phyloP scores from a whole-genome alignment of 2,329 filamentous ascomycete species.

The Raffaelea arxii region DNA sequence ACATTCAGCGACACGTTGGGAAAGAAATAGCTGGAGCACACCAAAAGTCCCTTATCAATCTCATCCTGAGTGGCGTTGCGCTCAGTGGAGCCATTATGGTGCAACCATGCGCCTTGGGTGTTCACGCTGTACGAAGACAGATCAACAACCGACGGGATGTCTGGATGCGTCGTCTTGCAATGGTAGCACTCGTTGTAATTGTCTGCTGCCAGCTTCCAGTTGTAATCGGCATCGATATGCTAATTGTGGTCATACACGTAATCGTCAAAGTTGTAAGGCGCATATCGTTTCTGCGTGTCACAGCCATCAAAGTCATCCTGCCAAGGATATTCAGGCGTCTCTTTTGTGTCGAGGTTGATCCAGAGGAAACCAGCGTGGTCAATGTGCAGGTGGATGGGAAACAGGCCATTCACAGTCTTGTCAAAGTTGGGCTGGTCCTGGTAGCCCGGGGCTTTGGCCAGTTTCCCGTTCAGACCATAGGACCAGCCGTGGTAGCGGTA shows the following conservation, averaged over 20 bases:
- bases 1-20: slow-evolving; percentile 41
- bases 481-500: slow-evolving; percentile 57
- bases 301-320: slow-evolving; percentile 39
- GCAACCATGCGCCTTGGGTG: slow-evolving; percentile 36
- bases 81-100: slow-evolving; percentile 36
- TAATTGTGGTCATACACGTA: slow-evolving; percentile 8
- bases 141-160: slow-evolving; percentile 47
- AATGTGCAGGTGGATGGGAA: slow-evolving; percentile 43
- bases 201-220: slow-evolving; percentile 52
- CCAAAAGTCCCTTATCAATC: slow-evolving; percentile 26
- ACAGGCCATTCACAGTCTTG: slow-evolving; percentile 43
- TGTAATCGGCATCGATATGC: slow-evolving; percentile 42
- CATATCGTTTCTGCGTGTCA: slow-evolving; percentile 34
- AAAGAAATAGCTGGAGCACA: slow-evolving; percentile 22
- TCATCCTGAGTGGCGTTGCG: neutral
- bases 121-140: slow-evolving; percentile 38
- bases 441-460: slow-evolving; percentile 52
- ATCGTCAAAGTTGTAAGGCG: slow-evolving; percentile 43
- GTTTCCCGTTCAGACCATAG: slow-evolving; percentile 45
- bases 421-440: slow-evolving; percentile 46
- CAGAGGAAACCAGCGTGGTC: slow-evolving; percentile 47
- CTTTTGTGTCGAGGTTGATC: slow-evolving; percentile 43
- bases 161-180: slow-evolving; percentile 49
- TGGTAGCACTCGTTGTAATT: slow-evolving; percentile 62
- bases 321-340: slow-evolving; percentile 34